Percentiles rank a stretch among this genome's conserved stretches.
These are phyloP conservation scores for Verticillium longisporum DNA, from an alignment of 2,329 filamentous ascomycete genomes.

Conservation along the genomic window DNA sequence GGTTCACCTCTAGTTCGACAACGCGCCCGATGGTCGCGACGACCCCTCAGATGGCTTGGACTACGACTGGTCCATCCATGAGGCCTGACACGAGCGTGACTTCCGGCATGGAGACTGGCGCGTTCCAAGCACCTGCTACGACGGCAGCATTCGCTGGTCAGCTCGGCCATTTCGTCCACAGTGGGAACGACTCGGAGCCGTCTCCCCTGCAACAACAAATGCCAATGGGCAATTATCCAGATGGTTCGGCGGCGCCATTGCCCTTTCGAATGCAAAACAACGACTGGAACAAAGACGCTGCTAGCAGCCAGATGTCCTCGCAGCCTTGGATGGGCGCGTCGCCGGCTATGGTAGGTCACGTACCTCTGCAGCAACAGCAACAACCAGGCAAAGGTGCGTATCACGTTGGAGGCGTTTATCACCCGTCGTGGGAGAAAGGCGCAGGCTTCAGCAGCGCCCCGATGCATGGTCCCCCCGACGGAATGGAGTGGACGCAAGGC, in stretches of 20 bases:
- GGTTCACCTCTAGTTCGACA: not conserved
- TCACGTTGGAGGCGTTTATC: not conserved
- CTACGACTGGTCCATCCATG: not conserved
- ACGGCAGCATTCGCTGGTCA: not conserved
- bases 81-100: not conserved
- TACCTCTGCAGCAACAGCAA: not conserved
- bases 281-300: not conserved
- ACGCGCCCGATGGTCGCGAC: not conserved
- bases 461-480: not conserved
- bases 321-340: not conserved
- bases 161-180: not conserved
- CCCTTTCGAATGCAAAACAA: not conserved
- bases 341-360: not conserved
- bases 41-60: not conserved
- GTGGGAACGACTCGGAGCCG: not conserved
- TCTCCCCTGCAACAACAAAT: not conserved
- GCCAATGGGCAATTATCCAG: not conserved
- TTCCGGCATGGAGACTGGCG: not conserved
- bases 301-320: not conserved
- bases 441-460: not conserved
- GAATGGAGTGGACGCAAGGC: not conserved
- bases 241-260: not conserved
- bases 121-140: not conserved
- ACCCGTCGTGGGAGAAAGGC: not conserved
- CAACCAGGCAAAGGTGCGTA: not conserved